Base-by-base conservation (phyloP, 257 asterid genomes). In the Lycium ferocissimum region DNA sequence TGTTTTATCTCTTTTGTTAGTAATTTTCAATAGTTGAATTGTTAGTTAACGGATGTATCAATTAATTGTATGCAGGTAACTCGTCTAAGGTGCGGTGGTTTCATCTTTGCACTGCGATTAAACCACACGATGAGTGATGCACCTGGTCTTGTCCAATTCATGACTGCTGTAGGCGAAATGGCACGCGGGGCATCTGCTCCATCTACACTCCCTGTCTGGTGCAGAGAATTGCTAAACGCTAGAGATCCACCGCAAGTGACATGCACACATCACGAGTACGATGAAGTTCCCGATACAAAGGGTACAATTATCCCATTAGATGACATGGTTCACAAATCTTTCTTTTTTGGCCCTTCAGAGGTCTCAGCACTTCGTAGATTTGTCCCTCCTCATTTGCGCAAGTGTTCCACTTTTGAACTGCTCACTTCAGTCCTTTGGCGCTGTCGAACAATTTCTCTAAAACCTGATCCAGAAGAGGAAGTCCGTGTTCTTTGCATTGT, bases 101-200 rank as follows among this genome's bases (percentile, higher is more conserved):
- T 92, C 76, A 90, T 93, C 51, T 87, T 94, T 0, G 93, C 94
- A 1, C 61, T 92, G 40, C 94, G 94, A 45, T 90, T 90, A 12
- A 93, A 93, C 38, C 97, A 94, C 91, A 87, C 95, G 0, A 88
- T 93, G 89, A 17, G 93, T 47, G 98, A 94, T 35, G 97, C 89
- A 5, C 72, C 91, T 0, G 98, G 97, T 12, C 90, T 93, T 0
- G 91, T 86, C 69, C 97, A 91, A 67, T 94, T 93, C 81, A 90
- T 92, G 94, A 51, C 86, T 0, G 94, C 95, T 6, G 87, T 93
- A 0, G 93, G 89, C 3, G 95, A 94, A 76, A 83, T 93, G 0
- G 97, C 98, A 9, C 88, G 89, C 7, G 97, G 94, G 2, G 89
- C 89, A 0, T 22, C 84, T 1, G 10, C 76, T 80, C 97, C 90